Percentiles rank a stretch among this genome's conserved stretches.
These are phyloP conservation scores for Bacterosira constricta DNA, from an alignment of 108 stramenopile genomes.

Conservation along the genomic window DNA sequence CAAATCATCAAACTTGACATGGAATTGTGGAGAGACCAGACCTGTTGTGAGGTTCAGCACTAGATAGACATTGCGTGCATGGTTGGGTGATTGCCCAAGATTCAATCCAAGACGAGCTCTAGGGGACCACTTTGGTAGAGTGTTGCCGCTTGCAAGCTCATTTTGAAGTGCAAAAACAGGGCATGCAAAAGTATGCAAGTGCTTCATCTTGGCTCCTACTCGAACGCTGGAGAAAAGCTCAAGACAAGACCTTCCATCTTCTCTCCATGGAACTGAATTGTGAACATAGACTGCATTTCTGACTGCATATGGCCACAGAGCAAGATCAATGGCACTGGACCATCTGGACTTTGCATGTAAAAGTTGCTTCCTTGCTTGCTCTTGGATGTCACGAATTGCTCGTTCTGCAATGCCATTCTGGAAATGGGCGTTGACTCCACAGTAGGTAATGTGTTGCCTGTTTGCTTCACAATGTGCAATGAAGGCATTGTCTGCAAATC, in stretches of 20 bases:
- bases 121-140: conserved; percentile 18
- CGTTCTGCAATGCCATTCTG: conserved; percentile 46
- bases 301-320: conserved; percentile 48
- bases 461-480: background rate
- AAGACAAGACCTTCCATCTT: background rate
- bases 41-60: conserved; percentile 39
- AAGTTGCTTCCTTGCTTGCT: conserved; percentile 24
- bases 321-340: conserved; percentile 19
- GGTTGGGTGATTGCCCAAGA: conserved; percentile 20
- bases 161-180: conserved; percentile 25
- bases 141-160: background rate
- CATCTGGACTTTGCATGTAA: conserved; percentile 27
- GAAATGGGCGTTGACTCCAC: conserved; percentile 41
- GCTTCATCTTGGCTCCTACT: conserved; percentile 7
- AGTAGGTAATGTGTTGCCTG: conserved; percentile 27
- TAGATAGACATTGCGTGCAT: background rate
- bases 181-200: conserved; percentile 25
- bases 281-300: conserved; percentile 4
- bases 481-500: conserved; percentile 30
- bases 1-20: conserved; percentile 19
- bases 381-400: conserved; percentile 33
- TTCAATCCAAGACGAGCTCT: conserved; percentile 35
- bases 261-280: background rate
- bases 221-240: conserved; percentile 5
- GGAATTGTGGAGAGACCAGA: conserved; percentile 43